A percentile compares a stretch with the other conserved stretches of the same genome.
Evolutionary conservation across 805 yeast species (phyloP).

Genomic region (Candida dajiaensis): DNA sequence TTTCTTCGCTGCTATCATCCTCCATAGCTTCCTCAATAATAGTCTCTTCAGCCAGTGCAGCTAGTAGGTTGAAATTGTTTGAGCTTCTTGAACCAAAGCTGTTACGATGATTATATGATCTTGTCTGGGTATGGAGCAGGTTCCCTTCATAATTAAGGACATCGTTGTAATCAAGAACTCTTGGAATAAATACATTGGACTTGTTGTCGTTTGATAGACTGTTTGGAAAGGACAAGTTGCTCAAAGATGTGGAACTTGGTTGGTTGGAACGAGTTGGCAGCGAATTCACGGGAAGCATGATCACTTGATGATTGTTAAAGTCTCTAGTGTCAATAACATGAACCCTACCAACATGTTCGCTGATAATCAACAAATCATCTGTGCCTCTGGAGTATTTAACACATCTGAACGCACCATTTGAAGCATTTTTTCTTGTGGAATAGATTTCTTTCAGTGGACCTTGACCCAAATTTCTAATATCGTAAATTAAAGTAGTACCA

Average conservation of each 20-base stretch:
- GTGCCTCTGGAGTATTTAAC: slow-evolving; percentile 55
- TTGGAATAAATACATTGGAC: slow-evolving; percentile 12
- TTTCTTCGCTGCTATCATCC: slow-evolving; percentile 12
- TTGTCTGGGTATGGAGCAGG: not conserved
- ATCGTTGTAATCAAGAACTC: slow-evolving; percentile 20
- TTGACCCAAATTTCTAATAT: slow-evolving; percentile 51
- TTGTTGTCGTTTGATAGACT: not conserved
- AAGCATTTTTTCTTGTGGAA: slow-evolving; percentile 52
- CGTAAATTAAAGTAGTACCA: slow-evolving; percentile 75
- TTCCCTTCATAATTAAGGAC: slow-evolving; percentile 18
- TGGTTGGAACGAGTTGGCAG: slow-evolving; percentile 1
- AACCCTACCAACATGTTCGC: slow-evolving; percentile 83
- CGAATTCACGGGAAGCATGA: slow-evolving; percentile 48
- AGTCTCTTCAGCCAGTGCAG: slow-evolving; percentile 9
- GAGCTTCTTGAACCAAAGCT: slow-evolving; percentile 16
- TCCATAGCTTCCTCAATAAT: slow-evolving; percentile 20
- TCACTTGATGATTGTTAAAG: slow-evolving; percentile 67
- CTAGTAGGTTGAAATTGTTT: slow-evolving; percentile 21
- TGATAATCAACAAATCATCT: slow-evolving; percentile 69
- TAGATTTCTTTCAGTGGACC: slow-evolving; percentile 48
- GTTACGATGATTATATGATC: slow-evolving; percentile 4
- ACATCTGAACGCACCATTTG: slow-evolving; percentile 64
- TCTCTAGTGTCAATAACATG: slow-evolving; percentile 80
- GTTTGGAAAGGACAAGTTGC: not conserved
- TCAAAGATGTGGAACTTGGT: slow-evolving; percentile 5